Conservation (phyloP, 1,284 basidiomycete species). For the Anthracocystis setariae region DNA sequence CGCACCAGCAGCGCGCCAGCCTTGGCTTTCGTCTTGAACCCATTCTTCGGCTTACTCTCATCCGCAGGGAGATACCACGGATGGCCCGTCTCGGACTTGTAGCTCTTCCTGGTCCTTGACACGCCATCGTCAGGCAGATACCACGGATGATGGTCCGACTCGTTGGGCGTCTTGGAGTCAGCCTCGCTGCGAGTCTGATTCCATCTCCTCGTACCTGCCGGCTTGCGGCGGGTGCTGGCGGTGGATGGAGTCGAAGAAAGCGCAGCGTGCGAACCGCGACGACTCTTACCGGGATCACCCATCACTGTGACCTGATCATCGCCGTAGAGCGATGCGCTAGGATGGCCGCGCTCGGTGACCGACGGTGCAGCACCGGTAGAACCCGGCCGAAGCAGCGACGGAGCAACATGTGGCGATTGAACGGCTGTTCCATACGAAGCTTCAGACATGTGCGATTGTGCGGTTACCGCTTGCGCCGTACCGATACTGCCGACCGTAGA, state of each 20-base stretch:
- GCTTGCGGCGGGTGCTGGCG: slow-evolving; percentile 7
- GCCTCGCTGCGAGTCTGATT: slow-evolving; percentile 31
- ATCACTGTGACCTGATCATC: slow-evolving; percentile 7
- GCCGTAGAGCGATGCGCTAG: slow-evolving; percentile 3
- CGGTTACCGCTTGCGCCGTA: background rate
- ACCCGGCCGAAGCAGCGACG: slow-evolving; percentile 21
- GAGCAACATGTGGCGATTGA: slow-evolving; percentile 8
- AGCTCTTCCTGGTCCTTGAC: too few relatives aligned
- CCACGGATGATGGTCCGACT: slow-evolving; percentile 15
- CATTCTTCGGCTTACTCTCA: slow-evolving; percentile 7
- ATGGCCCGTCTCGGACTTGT: background rate
- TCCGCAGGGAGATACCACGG: background rate
- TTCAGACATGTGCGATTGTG: slow-evolving; percentile 1
- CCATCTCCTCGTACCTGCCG: slow-evolving; percentile 32
- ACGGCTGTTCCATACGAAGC: slow-evolving; percentile 4
- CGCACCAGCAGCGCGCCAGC: slow-evolving; percentile 46
- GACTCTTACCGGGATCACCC: slow-evolving; percentile 22
- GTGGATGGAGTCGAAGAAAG: slow-evolving; percentile 12
- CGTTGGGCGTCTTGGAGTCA: slow-evolving; percentile 10
- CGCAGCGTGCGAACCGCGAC: background rate
- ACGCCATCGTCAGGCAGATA: slow-evolving; percentile 35
- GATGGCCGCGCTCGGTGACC: slow-evolving; percentile 19
- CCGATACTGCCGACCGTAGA: background rate
- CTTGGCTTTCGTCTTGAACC: slow-evolving; percentile 24
- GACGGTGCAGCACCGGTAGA: slow-evolving; percentile 23